Evolutionary conservation across 2,329 filamentous ascomycete species (phyloP), one percentile per base, ranked within the genome.

Genomic region (Daldinia sp.): DNA sequence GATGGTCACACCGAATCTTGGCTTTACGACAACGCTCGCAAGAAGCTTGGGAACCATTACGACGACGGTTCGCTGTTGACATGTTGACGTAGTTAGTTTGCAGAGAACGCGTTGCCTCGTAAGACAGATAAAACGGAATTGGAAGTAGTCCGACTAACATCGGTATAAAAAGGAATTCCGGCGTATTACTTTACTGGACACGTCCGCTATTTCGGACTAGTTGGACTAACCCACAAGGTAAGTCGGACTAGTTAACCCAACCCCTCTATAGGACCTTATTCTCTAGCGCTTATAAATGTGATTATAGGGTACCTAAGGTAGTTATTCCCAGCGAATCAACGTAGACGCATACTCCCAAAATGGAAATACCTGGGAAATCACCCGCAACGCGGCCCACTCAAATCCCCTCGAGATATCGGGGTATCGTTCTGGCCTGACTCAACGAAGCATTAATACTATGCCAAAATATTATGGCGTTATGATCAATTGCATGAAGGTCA

Each of bases 1-100:
- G 28, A 20, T 57, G 51, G 37, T 63, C 60, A 41, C 53, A 57
- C 12, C 60, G 41, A 10, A 56, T 63, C 30, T 56, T 63, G 9
- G 41, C 30, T 30, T 39, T 56, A 48, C 48, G 58, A 54, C 58
- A 61, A 12, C 58, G 46, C 48, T 61, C 58, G 18, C 58, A 61
- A 2, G 59, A 61, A 44, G 37, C 59, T 35, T 54, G 59, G n/a
- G 59, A 60, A 6, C 57, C 57, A 35, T 60, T 60, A 30, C 44
- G 44, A 37, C 57, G 57, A 51, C 57, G 57, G 28, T 44, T 60
- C 33, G 44, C 10, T n/a, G 46, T 60, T 23, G 44, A 60, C 44
- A 60, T 60, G 33, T 18, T 51, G 44, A 39, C 26, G 23, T 18
- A 51, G 12, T 30, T 18, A 15, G 26, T 26, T 28, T 51, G 6